Evolutionary conservation across 2,329 filamentous ascomycete genomes (phyloP).

Genomic region (Fusarium sp.): DNA sequence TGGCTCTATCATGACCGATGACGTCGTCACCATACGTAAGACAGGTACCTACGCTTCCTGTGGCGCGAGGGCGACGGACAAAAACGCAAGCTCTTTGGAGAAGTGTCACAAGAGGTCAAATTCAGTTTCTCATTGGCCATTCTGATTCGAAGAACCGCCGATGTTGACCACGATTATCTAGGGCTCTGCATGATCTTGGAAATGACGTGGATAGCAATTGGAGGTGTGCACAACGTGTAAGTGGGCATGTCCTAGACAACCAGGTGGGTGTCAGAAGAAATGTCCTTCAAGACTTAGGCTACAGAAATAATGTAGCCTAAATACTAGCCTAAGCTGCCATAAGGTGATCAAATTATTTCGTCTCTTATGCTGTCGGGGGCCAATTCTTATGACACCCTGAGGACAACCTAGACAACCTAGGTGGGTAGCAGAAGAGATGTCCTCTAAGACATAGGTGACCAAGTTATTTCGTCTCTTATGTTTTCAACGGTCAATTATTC

Average conservation of each 20-base stretch:
- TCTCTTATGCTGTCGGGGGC: too few relatives aligned
- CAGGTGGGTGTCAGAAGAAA: too few relatives aligned
- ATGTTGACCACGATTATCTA: constrained; percentile 21
- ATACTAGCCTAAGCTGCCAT: too few relatives aligned
- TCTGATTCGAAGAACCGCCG: background rate
- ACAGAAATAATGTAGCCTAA: too few relatives aligned
- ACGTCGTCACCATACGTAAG: constrained; percentile 45
- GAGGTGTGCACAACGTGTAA: constrained; percentile 27
- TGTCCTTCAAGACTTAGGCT: too few relatives aligned
- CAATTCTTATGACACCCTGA: too few relatives aligned
- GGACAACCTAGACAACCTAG: too few relatives aligned
- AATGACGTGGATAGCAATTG: constrained; percentile 30
- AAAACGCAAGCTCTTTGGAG: constrained; percentile 24
- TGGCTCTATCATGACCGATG: constrained; percentile 38
- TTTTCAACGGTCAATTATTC: too few relatives aligned
- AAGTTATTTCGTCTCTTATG: too few relatives aligned
- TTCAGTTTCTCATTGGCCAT: constrained; percentile 24
- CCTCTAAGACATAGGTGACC: too few relatives aligned
- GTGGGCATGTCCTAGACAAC: constrained; percentile 10
- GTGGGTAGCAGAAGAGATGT: too few relatives aligned
- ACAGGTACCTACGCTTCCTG: constrained; percentile 8
- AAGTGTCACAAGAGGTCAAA: constrained; percentile 37
- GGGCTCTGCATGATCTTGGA: constrained; percentile 24
- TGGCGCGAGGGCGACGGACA: constrained; percentile 32
- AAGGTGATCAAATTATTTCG: too few relatives aligned